Evolutionary conservation across 257 asterid genomes (phyloP).

Genomic region (Jasminum sambac): DNA sequence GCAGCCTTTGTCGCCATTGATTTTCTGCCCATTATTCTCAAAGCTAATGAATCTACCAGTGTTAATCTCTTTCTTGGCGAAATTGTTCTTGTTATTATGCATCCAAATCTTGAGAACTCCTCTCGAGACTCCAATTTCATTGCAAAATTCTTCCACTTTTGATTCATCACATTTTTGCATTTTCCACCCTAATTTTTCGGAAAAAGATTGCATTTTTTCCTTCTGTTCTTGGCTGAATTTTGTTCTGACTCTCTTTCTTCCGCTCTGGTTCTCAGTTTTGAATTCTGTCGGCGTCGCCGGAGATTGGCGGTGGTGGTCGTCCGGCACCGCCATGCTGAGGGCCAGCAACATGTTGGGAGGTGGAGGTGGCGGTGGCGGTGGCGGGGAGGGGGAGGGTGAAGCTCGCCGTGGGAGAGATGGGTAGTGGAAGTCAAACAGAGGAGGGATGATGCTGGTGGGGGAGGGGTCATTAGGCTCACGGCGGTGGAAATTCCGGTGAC

Average conservation of each 20-base stretch:
- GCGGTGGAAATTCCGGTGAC: constrained; percentile 92
- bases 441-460: constrained; percentile 46
- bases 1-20: constrained; percentile 5
- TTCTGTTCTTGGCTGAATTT: constrained; percentile 62
- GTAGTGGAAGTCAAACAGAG: constrained; percentile 61
- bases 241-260: constrained; percentile 67
- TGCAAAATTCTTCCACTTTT: constrained; percentile 54
- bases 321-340: constrained; percentile 39
- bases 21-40: constrained; percentile 10
- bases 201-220: constrained; percentile 55
- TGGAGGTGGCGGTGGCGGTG: not conserved
- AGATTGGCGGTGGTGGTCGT: constrained; percentile 46
- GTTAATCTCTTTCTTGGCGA: constrained; percentile 25
- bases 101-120: constrained; percentile 64
- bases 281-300: constrained; percentile 54
- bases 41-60: constrained; percentile 16
- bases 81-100: constrained; percentile 53
- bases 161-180: constrained; percentile 48
- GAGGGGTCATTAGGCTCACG: constrained; percentile 40
- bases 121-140: constrained; percentile 45
- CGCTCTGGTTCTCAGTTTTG: constrained; percentile 35
- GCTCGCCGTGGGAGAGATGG: constrained; percentile 30
- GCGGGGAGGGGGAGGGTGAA: constrained; percentile 36
- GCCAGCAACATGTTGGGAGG: constrained; percentile 29
- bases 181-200: constrained; percentile 65